Conservation (phyloP, 257 asterid genomes). For the Nicotiana paniculata region DNA sequence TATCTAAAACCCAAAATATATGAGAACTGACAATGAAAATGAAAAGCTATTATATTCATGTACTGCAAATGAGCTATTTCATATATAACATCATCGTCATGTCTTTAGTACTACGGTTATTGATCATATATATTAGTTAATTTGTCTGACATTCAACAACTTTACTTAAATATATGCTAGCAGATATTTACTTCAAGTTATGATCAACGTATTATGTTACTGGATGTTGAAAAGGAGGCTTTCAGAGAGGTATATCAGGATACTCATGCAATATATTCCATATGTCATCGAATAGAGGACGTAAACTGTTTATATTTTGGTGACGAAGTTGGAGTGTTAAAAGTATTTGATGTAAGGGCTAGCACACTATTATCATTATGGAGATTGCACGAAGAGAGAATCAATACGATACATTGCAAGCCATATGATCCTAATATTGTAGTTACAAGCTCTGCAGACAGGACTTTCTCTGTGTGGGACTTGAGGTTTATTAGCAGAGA, state of each 20-base stretch:
- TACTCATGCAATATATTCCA: conserved; percentile 38
- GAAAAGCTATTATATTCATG: neutral
- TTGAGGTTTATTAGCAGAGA: conserved; percentile 41
- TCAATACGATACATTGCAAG: conserved; percentile 70
- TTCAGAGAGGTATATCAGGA: conserved; percentile 50
- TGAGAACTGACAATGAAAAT: neutral
- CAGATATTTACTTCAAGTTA: conserved; percentile 82
- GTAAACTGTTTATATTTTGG: conserved; percentile 43
- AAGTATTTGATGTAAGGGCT: conserved; percentile 56
- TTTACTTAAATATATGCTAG: neutral
- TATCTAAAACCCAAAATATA: neutral
- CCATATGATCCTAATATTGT: conserved; percentile 39
- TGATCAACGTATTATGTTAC: conserved; percentile 59
- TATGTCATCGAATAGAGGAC: conserved; percentile 41
- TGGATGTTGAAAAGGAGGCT: conserved; percentile 76
- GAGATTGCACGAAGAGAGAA: conserved; percentile 51
- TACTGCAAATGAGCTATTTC: neutral
- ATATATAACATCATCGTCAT: too few relatives aligned
- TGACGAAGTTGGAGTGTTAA: conserved; percentile 51
- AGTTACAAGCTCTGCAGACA: conserved; percentile 77
- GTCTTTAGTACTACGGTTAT: neutral
- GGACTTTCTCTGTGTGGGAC: conserved; percentile 87
- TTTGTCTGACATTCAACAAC: neutral
- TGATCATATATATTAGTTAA: neutral
- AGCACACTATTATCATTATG: conserved; percentile 42